Evolutionary conservation across 108 stramenopile species (phyloP).

Genomic region (Pelagomonas calceolata): DNA sequence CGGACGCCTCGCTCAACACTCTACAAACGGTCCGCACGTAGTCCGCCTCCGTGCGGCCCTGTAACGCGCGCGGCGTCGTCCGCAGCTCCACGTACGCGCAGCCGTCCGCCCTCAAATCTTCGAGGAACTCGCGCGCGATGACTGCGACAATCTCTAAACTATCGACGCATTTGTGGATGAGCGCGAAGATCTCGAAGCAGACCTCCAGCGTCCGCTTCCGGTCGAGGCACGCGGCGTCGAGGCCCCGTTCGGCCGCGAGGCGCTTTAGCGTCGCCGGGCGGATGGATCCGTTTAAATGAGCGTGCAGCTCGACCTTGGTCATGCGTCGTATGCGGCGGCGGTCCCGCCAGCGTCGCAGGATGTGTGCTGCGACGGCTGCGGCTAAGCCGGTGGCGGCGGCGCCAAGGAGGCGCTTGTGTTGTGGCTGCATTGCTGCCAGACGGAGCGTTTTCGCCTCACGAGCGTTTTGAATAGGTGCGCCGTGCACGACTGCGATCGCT

Average conservation of each 20-base stretch:
- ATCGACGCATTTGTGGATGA: slow-evolving; percentile 53
- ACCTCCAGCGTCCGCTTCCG: slow-evolving; percentile 24
- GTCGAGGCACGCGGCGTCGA: not conserved
- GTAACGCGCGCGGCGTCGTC: slow-evolving; percentile 60
- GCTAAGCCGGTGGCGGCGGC: no score
- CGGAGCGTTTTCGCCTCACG: no score
- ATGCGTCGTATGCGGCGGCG: not conserved
- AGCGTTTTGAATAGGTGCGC: no score
- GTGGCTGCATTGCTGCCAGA: no score
- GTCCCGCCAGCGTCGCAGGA: no score
- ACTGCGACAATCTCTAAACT: slow-evolving; percentile 42
- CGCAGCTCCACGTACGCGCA: slow-evolving; percentile 69
- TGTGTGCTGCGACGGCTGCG: no score
- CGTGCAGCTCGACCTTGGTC: slow-evolving; percentile 72
- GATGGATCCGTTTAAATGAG: slow-evolving; percentile 79
- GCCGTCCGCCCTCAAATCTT: slow-evolving; percentile 58
- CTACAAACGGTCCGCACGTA: slow-evolving; percentile 53
- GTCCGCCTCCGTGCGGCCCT: slow-evolving; percentile 26
- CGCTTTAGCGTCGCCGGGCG: slow-evolving; percentile 58
- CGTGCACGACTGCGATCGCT: no score
- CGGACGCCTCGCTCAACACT: slow-evolving; percentile 22
- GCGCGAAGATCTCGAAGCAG: slow-evolving; percentile 69
- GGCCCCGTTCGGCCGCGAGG: slow-evolving; percentile 44
- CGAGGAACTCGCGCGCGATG: slow-evolving; percentile 53
- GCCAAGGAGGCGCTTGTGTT: no score